Evolutionary conservation across 2,329 filamentous ascomycete species (phyloP), one percentile per base, ranked within the genome.

Genomic region (Phialophora expanda): DNA sequence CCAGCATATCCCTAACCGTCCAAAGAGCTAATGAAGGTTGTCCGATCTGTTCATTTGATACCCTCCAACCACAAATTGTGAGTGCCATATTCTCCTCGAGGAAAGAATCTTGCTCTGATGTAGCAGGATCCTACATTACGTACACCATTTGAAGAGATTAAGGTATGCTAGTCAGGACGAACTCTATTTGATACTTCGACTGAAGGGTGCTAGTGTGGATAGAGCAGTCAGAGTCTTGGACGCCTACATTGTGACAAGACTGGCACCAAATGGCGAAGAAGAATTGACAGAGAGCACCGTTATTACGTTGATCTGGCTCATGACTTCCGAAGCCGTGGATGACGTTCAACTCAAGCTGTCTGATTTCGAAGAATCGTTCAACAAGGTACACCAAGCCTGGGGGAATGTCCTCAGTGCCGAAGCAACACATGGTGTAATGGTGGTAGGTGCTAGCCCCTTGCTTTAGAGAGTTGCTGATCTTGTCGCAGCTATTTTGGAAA

Each of bases 401-500:
- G 76, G 78, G 4, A 77, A 78, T 1, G 75, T 83, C 0, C 75
- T 96, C 4, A 81, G 84, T 24, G 77, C 85, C 4, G 83, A 86
- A 68, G 87, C 87, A 5, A 87, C 90, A 12, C 86, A 82, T 67
- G 78, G 77, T 56, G 75, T 74, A 51, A 73, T 81, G 34, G 77
- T 81, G 70, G 81, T 82, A 69, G 24, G 58, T 54, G 9, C 28
- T 26, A 24, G 9, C 24, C 6, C 14, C 22, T 26, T 44, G 66
- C 75, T 68, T 30, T 20, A 17, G 3, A 24, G 34, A 34, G 62
- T 7, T 61, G 24, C 55, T 59, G 66, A 69, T 61, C 62, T 61
- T 14, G 8, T 30, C 38, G 24, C 64, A 94, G 90, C 76, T 97
- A 3, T 78, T 97, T 3, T 97, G 93, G 92, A 95, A 92, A 77